Percentiles rank a stretch among this genome's conserved stretches.
These are phyloP conservation scores for Backusella parvicylindrica DNA, from an alignment of 192 early-diverging fungal species.

Conservation along the genomic window DNA sequence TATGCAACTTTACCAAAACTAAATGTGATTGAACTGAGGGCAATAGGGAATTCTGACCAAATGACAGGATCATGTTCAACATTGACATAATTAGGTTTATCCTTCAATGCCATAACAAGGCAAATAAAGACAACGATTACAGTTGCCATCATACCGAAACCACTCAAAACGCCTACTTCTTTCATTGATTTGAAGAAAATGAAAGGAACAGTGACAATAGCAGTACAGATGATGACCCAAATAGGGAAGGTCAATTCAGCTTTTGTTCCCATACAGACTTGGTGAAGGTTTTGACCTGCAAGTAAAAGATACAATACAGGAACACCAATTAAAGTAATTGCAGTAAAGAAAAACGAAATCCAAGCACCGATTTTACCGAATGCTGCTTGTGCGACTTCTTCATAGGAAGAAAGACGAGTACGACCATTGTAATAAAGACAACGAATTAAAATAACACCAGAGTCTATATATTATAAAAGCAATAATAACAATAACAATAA, in stretches of 20 bases:
- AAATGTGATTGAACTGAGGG: constrained; percentile 58
- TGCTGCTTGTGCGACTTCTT: constrained; percentile 63
- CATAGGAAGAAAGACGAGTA: constrained; percentile 51
- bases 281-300: constrained; percentile 61
- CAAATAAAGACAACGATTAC: constrained; percentile 65
- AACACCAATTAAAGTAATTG: constrained; percentile 61
- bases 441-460: constrained; percentile 17
- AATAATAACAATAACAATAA: too few relatives aligned
- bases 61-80: constrained; percentile 36
- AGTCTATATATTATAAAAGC: constrained; percentile 3
- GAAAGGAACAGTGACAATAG: constrained; percentile 62
- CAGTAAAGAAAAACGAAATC: constrained; percentile 59
- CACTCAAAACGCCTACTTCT: constrained; percentile 67
- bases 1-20: constrained; percentile 24
- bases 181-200: constrained; percentile 71
- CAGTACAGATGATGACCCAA: constrained; percentile 56
- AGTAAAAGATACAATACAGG: constrained; percentile 68
- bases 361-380: constrained; percentile 62
- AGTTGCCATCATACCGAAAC: constrained; percentile 67
- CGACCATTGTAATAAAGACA: constrained; percentile 33
- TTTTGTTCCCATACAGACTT: constrained; percentile 44
- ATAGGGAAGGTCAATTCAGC: constrained; percentile 41
- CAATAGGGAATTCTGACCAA: constrained; percentile 54
- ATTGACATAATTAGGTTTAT: constrained; percentile 17
- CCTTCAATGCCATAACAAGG: constrained; percentile 44